phyloP scores from a whole-genome alignment of 1,284 basidiomycete genomes.

The Coniferiporia weirii region DNA sequence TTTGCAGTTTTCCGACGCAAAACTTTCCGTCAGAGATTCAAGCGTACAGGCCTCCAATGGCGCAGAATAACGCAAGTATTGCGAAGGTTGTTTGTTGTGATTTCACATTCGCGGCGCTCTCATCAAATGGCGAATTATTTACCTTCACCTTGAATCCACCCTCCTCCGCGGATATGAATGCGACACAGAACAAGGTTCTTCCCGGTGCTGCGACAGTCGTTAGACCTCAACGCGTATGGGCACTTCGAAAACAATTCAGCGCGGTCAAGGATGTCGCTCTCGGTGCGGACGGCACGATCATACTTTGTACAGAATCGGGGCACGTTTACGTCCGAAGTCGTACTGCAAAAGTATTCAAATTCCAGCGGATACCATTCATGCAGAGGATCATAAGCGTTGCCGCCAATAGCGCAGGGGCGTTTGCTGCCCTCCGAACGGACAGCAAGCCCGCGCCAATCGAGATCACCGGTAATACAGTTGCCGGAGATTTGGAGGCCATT shows the following conservation, averaged over 20 bases:
- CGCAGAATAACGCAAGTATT: slow-evolving; percentile 65
- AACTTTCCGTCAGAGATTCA: slow-evolving; percentile 69
- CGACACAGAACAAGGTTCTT: slow-evolving; percentile 25
- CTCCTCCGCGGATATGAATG: slow-evolving; percentile 26
- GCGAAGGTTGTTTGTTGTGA: slow-evolving; percentile 81
- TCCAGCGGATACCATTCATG: slow-evolving; percentile 75
- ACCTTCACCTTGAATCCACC: slow-evolving; percentile 62
- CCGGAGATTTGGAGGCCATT: slow-evolving; percentile 63
- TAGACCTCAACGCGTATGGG: slow-evolving; percentile 91
- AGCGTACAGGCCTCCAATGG: slow-evolving; percentile 77
- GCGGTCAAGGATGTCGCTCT: slow-evolving; percentile 88
- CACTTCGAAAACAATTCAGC: slow-evolving; percentile 80
- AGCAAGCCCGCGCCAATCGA: slow-evolving; percentile 56
- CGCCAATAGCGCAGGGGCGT: slow-evolving; percentile 85
- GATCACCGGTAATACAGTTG: slow-evolving; percentile 55
- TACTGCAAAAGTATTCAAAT: slow-evolving; percentile 70
- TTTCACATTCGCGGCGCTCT: slow-evolving; percentile 80
- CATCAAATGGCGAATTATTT: slow-evolving; percentile 88
- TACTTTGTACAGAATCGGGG: slow-evolving; percentile 91
- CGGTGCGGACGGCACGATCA: slow-evolving; percentile 82
- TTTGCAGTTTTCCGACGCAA: slow-evolving; percentile 58
- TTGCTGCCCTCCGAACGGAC: slow-evolving; percentile 81
- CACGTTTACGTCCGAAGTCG: slow-evolving; percentile 87
- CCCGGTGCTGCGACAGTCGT: slow-evolving; percentile 32
- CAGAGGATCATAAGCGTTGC: slow-evolving; percentile 85